Base-by-base conservation (phyloP, 2,329 filamentous ascomycete species). In the Microdochium paspali region DNA sequence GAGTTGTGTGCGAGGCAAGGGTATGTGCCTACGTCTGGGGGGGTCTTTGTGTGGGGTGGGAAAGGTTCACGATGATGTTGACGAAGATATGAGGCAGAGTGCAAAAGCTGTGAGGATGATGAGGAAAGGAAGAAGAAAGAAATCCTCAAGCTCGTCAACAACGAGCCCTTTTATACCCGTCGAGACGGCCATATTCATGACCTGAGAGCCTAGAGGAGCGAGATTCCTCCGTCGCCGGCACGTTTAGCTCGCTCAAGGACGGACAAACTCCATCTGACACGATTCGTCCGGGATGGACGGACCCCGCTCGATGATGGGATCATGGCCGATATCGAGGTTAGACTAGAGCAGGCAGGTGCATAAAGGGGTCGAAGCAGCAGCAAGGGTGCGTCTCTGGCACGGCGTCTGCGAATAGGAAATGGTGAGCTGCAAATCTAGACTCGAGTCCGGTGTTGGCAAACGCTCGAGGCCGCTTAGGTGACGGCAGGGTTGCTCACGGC, bases 151-250 rank as follows among this genome's bases (percentile, higher is more conserved):
- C 59, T 64, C 56, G 70, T 73, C 66, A 66, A 75, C 66, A 64
- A 66, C 61, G 59, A 60, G 62, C 65, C 76, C 68, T 80, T 83
- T 84, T 84, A 84, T 84, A 83, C 69, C 72, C 77, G 72, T 77
- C 62, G 49, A 24, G 45, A 45, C 32, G 30, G 20, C 32, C 21
- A 20, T 35, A 20, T 21, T 18, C 12, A 18, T 18, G 35, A 18
- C 35, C 18, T 40, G n/a, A 9, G 35, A 21, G 26, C 20, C 35
- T 40, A 40, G 35, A 40, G 10, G 18, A 40, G 12, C 35, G 20
- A 20, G 15, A 9, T 20, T 21, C 18, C 35, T 21, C 35, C 35
- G 23, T 40, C 35, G 18, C 35, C 35, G 35, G 18, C 13, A 18
- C 35, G 35, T 20, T 40, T 44, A 39, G 21, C 46, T 44, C 31